A percentile compares a stretch with the other conserved stretches of the same genome.
These are phyloP conservation scores for Boletus putidus DNA, from an alignment of 1,284 basidiomycete species.

Conservation along the genomic window DNA sequence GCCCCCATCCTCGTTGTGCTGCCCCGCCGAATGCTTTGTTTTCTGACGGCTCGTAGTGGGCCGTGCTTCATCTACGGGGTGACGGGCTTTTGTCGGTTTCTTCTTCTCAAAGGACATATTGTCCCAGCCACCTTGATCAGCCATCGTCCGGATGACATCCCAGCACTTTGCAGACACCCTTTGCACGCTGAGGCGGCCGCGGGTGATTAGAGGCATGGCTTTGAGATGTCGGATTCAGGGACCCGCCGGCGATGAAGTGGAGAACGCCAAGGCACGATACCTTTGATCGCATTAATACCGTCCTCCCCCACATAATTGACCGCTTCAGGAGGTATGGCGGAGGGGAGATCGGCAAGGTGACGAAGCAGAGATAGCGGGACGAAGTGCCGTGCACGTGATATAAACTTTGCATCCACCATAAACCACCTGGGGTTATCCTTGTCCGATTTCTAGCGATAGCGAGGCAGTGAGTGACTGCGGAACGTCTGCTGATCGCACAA, in stretches of 20 bases:
- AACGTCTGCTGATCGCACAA: slow-evolving; percentile 8
- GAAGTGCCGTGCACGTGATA: slow-evolving; percentile 67
- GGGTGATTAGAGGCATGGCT: slow-evolving; percentile 81
- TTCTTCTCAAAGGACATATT: slow-evolving; percentile 43
- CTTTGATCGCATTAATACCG: slow-evolving; percentile 62
- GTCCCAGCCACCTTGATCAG: slow-evolving; percentile 74
- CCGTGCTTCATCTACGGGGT: slow-evolving; percentile 60
- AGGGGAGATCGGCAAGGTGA: slow-evolving; percentile 49
- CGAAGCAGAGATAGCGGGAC: slow-evolving; percentile 80
- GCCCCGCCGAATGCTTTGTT: slow-evolving; percentile 76
- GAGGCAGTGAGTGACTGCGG: slow-evolving; percentile 9
- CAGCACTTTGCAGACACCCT: slow-evolving; percentile 73
- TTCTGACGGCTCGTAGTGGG: slow-evolving; percentile 51
- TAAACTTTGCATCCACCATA: slow-evolving; percentile 85
- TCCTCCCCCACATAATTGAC: slow-evolving; percentile 63
- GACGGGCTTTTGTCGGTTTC: slow-evolving; percentile 71
- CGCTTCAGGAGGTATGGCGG: slow-evolving; percentile 47
- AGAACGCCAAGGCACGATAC: slow-evolving; percentile 37
- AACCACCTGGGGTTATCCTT: slow-evolving; percentile 83
- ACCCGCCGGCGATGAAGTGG: not conserved
- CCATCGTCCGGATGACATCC: slow-evolving; percentile 63
- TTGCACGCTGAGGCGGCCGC: slow-evolving; percentile 88
- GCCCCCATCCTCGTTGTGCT: slow-evolving; percentile 53
- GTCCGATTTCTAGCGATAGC: slow-evolving; percentile 64
- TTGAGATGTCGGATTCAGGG: slow-evolving; percentile 15